Evolutionary conservation across 306 rosid species (phyloP).

Genomic region (Hippophae rhamnoides): DNA sequence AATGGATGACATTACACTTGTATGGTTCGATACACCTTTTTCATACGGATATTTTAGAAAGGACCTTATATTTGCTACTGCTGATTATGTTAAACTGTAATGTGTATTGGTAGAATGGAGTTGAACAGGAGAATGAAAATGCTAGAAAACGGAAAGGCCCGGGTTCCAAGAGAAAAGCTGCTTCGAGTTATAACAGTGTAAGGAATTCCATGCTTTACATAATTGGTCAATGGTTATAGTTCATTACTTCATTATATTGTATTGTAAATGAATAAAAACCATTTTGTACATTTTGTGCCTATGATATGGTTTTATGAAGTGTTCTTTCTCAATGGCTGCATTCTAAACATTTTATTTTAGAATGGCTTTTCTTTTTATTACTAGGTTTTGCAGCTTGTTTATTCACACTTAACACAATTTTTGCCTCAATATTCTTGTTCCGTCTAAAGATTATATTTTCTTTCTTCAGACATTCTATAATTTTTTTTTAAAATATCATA

Average conservation of each 20-base stretch:
- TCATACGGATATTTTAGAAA: constrained; percentile 1
- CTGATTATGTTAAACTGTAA: constrained; percentile 12
- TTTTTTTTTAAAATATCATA: too few relatives aligned
- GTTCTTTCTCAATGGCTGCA: too few relatives aligned
- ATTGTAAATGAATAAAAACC: too few relatives aligned
- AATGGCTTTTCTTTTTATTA: too few relatives aligned
- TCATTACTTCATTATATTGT: neutral
- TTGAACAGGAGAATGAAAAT: constrained; percentile 33
- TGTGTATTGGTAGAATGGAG: constrained; percentile 40
- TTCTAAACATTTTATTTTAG: too few relatives aligned
- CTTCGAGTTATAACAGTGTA: constrained; percentile 53
- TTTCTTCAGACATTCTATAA: too few relatives aligned
- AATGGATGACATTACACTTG: constrained; percentile 82
- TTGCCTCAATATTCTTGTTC: too few relatives aligned
- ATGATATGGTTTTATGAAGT: too few relatives aligned
- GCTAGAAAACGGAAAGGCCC: constrained; percentile 44
- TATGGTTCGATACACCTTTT: constrained; percentile 21
- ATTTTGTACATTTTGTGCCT: too few relatives aligned
- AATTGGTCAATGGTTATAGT: neutral
- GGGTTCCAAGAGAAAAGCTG: constrained; percentile 62
- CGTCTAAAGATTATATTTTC: too few relatives aligned
- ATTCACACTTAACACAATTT: too few relatives aligned
- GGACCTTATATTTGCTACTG: neutral
- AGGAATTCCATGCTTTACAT: constrained; percentile 16
- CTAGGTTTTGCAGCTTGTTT: too few relatives aligned